Conservation (phyloP, 106 monocot species). For the Iris macrosiphon region DNA sequence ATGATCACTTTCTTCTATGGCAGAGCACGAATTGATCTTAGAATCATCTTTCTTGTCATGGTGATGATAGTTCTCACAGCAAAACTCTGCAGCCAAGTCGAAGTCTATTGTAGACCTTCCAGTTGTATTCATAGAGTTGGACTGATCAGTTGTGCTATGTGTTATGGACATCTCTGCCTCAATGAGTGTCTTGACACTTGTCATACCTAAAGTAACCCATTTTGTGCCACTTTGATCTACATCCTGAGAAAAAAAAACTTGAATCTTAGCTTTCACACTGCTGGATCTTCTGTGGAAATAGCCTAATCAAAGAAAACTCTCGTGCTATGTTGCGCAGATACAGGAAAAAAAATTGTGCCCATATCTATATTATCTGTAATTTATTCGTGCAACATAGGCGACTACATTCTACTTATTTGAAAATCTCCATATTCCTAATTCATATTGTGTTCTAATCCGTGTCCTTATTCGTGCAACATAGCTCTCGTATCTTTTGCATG, state of each 20-base stretch:
- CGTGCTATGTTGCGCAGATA: too few relatives aligned
- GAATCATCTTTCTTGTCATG: conserved; percentile 10
- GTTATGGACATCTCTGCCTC: conserved; percentile 52
- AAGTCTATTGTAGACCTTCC: conserved; percentile 25
- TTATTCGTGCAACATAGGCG: too few relatives aligned
- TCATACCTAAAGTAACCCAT: conserved; percentile 1
- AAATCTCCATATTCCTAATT: too few relatives aligned
- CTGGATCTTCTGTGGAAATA: too few relatives aligned
- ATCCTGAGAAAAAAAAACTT: conserved; percentile 38
- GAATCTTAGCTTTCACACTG: too few relatives aligned
- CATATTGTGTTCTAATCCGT: too few relatives aligned
- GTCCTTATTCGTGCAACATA: too few relatives aligned
- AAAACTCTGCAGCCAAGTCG: conserved; percentile 43
- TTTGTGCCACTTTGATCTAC: conserved; percentile 5
- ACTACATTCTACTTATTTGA: too few relatives aligned
- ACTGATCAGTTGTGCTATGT: conserved; percentile 9
- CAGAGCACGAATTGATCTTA: conserved; percentile 19
- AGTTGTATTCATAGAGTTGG: conserved; percentile 8
- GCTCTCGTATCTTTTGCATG: too few relatives aligned
- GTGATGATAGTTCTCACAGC: conserved; percentile 17
- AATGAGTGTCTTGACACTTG: conserved; percentile 56
- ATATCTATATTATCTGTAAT: too few relatives aligned
- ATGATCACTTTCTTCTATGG: conserved; percentile 13
- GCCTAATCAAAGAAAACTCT: too few relatives aligned
- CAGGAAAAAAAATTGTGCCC: too few relatives aligned